phyloP scores from a whole-genome alignment of 805 yeast species.

The Pichia nanzhaoensis region DNA sequence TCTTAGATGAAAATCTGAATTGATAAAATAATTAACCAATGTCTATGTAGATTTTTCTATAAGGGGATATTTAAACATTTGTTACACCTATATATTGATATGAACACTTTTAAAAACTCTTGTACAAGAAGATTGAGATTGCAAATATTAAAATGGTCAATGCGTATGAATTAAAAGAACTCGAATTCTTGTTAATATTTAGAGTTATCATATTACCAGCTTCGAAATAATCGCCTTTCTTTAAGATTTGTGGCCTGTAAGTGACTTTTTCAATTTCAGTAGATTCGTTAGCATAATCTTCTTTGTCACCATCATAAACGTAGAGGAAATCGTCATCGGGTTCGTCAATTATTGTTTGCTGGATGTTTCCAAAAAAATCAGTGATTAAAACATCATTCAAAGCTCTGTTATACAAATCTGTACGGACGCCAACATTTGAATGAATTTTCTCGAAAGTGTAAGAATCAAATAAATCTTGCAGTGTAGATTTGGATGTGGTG shows the following conservation, averaged over 20 bases:
- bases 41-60: no score
- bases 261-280: not conserved
- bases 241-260: not conserved
- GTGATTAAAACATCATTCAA: constrained; percentile 68
- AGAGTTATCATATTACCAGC: constrained; percentile 2
- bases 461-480: constrained; percentile 78
- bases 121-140: not conserved
- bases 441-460: constrained; percentile 83
- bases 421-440: constrained; percentile 88
- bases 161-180: constrained; percentile 1
- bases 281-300: constrained; percentile 33
- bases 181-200: not conserved
- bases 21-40: no score
- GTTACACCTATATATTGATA: no score
- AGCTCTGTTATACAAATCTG: constrained; percentile 67
- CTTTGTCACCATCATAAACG: constrained; percentile 32
- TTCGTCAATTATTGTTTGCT: constrained; percentile 52
- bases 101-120: not conserved
- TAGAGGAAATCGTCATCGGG: constrained; percentile 9
- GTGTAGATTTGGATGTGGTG: constrained; percentile 64
- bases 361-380: constrained; percentile 92
- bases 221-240: not conserved
- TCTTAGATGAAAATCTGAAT: no score
- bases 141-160: not conserved
- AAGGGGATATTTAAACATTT: no score